Evolutionary conservation across 805 yeast species (phyloP), one percentile per base, ranked within the genome.

Genomic region (Cyberlindnera amylophila): DNA sequence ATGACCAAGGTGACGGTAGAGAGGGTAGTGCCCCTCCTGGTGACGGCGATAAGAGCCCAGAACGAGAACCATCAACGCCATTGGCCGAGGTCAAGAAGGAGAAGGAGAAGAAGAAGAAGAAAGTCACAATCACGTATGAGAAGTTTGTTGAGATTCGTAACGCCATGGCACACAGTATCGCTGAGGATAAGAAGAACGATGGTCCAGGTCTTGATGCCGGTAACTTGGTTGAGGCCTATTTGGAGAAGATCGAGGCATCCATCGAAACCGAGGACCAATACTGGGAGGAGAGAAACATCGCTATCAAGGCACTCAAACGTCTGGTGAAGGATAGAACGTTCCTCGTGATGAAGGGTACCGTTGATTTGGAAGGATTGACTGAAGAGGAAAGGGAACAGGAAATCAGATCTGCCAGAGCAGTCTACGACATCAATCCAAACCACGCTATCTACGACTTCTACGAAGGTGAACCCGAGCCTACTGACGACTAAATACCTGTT

Each of bases 61-160:
- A 12, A 23, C 21, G 39, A 3, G 41, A 35, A 13, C 39, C 38
- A 7, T 35, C n/a, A 7, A 29, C 42, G 15, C 41, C 38, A 14
- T n/a, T 21, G 11, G 36, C 15, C 10, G 39, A 26, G 12, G 39
- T 27, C 14, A 36, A 38, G 19, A 18, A 39, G 16, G 42, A 47
- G 39, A 46, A 48, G 30, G 13, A 11, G 6, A 64, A 62, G 18
- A 32, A 41, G 40, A 41, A 43, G 42, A 55, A 65, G 39, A 75
- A 74, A 53, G 64, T 75, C 16, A 67, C 81, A 8, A 79, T 93
- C 40, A 72, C 96, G 1, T 88, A 88, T 61, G 97, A 91, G 58
- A 86, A 85, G 61, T 91, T 88, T 62, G 82, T 85, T 23, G 73
- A 81, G 35, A 86, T 90, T 71, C 86, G 87, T 82, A 86, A 87